Percentiles rank a stretch among this genome's conserved stretches.
Conservation (phyloP, 495 filamentous ascomycete genomes). For the Cercophora samala region DNA sequence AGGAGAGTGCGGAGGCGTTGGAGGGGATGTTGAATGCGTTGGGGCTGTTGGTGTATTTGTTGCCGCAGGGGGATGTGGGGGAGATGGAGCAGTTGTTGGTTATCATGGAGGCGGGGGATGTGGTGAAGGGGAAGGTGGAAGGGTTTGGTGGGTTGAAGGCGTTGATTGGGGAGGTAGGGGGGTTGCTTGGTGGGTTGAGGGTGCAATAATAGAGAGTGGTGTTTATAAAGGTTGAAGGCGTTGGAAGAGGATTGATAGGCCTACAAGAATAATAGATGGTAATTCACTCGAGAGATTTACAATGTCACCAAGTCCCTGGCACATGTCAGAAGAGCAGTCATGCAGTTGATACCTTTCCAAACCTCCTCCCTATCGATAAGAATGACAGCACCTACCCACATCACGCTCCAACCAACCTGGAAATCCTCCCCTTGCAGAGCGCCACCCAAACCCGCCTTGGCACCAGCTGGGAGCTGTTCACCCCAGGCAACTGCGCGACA, state of each 20-base stretch:
- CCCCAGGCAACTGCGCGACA: conserved; percentile 30
- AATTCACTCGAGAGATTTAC: too few species aligned
- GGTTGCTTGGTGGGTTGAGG: conserved; percentile 39
- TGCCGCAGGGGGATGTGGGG: conserved; percentile 53
- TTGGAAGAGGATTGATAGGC: too few species aligned
- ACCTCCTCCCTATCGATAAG: neutral
- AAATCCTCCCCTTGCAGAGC: neutral
- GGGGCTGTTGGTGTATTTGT: conserved; percentile 69
- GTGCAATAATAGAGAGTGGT: conserved; percentile 16
- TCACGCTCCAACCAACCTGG: neutral
- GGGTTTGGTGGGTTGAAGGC: conserved; percentile 50
- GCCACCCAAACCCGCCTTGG: neutral
- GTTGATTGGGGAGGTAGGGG: conserved; percentile 56
- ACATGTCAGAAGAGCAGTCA: too few species aligned
- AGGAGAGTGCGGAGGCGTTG: conserved; percentile 64
- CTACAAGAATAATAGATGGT: too few species aligned
- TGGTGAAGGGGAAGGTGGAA: conserved; percentile 53
- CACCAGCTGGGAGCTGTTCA: conserved; percentile 15
- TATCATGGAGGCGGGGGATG: conserved; percentile 63
- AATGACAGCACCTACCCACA: neutral
- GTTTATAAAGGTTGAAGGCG: neutral
- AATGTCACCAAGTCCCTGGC: too few species aligned
- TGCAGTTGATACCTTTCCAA: too few species aligned
- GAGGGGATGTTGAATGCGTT: conserved; percentile 69
- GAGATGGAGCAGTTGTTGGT: conserved; percentile 71